Evolutionary conservation across 352 stramenopile genomes (phyloP), one percentile per base, ranked within the genome.

Genomic region (Phytophthora pistaciae): DNA sequence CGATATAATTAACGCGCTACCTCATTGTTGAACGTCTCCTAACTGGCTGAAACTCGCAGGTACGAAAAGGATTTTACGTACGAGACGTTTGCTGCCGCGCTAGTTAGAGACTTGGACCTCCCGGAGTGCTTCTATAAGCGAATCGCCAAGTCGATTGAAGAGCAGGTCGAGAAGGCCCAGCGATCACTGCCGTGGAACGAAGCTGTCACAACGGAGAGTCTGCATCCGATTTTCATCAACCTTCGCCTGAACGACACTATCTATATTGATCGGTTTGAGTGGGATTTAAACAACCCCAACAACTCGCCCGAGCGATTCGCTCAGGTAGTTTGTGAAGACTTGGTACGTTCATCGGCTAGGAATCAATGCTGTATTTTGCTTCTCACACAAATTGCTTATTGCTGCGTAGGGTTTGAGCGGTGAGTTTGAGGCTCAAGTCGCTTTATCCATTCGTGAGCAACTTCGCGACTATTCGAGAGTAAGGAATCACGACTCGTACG

Each of bases 151-250:
- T 88, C 86, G 4, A 90, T 93, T 50, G 71, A 88, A 42, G 78
- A 85, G 16, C 88, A 95, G 68, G 80, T 95, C 20, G 85, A 89
- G 38, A 90, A 91, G 40, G 80, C 83, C 20, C 80, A 87, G 56
- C 79, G 75, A 23, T 80, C 73, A 9, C 40, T 91, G 18, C 85
- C 85, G 9, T 91, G 83, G 84, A 74, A 85, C 46, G 78, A 87
- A 48, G 79, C 84, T 1, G 80, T 90, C 14, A 75, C 72, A 14
- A 70, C 21, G 14, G 84, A 93, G 70, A 91, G 83, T 67, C 74
- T 95, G 38, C 82, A 92, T 46, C 88, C 85, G 23, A 93, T 95
- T 44, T 92, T 83, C 64, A 90, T 95, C 72, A 95, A 95, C 66
- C 72, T 95, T 50, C 85, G 88, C 36, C 74, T 95, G 46, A 90